Evolutionary conservation across 2,329 filamentous ascomycete species (phyloP).

Genomic region (Apiospora aurea): DNA sequence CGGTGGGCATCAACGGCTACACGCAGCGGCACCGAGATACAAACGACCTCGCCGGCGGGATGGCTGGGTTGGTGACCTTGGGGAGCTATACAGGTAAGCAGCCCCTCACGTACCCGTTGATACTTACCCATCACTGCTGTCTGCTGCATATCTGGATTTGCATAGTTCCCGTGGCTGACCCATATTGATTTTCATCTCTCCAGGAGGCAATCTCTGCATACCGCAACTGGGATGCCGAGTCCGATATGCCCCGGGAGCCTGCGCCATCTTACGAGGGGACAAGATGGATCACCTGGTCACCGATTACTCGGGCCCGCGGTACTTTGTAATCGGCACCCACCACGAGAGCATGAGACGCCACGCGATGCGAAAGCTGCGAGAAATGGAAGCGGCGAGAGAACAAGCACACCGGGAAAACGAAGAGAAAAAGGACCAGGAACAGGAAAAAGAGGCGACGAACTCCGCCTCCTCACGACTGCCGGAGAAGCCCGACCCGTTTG

Average conservation of each 20-base stretch:
- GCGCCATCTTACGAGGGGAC: slow-evolving; percentile 29
- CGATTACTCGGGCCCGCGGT: slow-evolving; percentile 29
- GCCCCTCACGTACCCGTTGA: too few species aligned
- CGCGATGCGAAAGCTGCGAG: too few species aligned
- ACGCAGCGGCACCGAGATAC: slow-evolving; percentile 29
- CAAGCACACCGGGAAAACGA: too few species aligned
- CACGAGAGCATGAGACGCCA: slow-evolving; percentile 3
- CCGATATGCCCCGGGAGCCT: slow-evolving; percentile 31
- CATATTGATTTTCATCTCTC: too few species aligned
- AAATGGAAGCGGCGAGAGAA: too few species aligned
- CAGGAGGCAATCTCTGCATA: not conserved
- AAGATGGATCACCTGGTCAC: slow-evolving; percentile 30
- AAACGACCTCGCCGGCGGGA: not conserved
- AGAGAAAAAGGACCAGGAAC: too few species aligned
- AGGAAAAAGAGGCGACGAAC: too few species aligned
- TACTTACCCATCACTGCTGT: too few species aligned
- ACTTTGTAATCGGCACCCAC: slow-evolving; percentile 34
- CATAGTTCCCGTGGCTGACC: too few species aligned
- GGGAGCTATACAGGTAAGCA: not conserved
- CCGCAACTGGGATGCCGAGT: slow-evolving; percentile 27
- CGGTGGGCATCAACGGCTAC: slow-evolving; percentile 29
- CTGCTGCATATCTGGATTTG: too few species aligned
- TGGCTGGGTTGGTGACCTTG: not conserved
- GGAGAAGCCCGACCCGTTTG: too few species aligned
- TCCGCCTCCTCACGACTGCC: too few species aligned